Base-by-base conservation (phyloP, 140 eudicot genomes). In the Bidens hawaiensis region DNA sequence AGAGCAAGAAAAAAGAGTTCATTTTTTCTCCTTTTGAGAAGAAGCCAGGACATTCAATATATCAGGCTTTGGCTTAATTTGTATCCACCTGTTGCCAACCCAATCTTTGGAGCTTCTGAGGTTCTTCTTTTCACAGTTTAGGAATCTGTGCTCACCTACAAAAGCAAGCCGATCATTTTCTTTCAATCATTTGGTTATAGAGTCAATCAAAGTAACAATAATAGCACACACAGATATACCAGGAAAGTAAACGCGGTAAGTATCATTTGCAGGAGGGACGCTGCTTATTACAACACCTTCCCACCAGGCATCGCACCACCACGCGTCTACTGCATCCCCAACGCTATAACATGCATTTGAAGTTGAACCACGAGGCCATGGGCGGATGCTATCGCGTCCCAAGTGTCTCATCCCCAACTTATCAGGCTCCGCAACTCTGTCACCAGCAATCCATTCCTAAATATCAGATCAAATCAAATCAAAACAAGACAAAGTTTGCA, bases 291-390 rank as follows among this genome's bases (percentile, higher is more conserved):
- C 69, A 64, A 81, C 82, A 50, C 86, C 83, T 81, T 87, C 95
- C 88, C 93, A 83, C 95, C 93, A 87, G 23, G 84, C 84, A 73
- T 81, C 76, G 25, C 72, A n/a, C 93, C 82, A 74, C 95, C 93
- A 83, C 56, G 78, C 86, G 71, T 83, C 95, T 58, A 87, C 88
- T 22, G 93, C 68, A 15, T 52, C 69, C 2, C 95, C 95, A 43
- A 87, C 60, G 41, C 67, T 80, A 65, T 76, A 64, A 25, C 26
- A 60, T 25, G 16, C 14, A 40, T 70, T 43, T 4, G 68, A 55
- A 19, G n/a, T n/a, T n/a, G 60, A 50, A 49, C 19, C 26, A 15
- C 30, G 41, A 18, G 88, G 88, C 66, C 78, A 64, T 16, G 93
- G 95, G 34, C 95, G 82, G 10, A 84, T 24, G 0, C 72, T 67